These are phyloP conservation scores for Dendryphion nanum DNA, from an alignment of 2,329 filamentous ascomycete genomes.

Conservation along the genomic window DNA sequence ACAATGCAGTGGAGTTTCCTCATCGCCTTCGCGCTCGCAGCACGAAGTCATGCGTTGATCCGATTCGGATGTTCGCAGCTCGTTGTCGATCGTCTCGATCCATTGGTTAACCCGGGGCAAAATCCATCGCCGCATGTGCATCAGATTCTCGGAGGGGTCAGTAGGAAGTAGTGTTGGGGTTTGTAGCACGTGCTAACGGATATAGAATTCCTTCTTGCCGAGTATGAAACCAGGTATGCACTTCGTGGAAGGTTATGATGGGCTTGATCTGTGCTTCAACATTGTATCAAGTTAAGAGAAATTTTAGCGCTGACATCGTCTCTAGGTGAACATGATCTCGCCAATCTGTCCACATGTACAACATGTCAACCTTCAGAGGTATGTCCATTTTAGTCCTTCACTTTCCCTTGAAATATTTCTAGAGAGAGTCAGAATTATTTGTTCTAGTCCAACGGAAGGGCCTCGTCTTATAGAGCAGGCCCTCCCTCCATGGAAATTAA, in stretches of 20 bases:
- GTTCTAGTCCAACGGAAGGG: no score
- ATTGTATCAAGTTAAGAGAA: no score
- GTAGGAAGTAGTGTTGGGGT: neutral
- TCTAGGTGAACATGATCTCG: slow-evolving; percentile 11
- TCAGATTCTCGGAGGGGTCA: slow-evolving; percentile 24
- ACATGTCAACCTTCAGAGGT: slow-evolving; percentile 19
- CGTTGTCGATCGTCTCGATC: slow-evolving; percentile 26
- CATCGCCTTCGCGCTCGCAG: slow-evolving; percentile 13
- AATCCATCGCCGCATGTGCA: slow-evolving; percentile 23
- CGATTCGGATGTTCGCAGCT: slow-evolving; percentile 28
- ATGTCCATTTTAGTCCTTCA: neutral
- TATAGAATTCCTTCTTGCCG: slow-evolving; percentile 20
- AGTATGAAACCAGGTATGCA: slow-evolving; percentile 22
- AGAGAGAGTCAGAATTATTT: no score
- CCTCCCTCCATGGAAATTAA: no score
- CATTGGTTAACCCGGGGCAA: slow-evolving; percentile 21
- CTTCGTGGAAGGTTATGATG: no score
- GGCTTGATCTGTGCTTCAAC: no score
- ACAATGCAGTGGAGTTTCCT: slow-evolving; percentile 17
- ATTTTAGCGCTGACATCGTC: no score
- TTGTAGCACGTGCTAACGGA: neutral
- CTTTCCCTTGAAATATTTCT: neutral
- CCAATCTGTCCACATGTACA: slow-evolving; percentile 23
- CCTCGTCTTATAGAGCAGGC: no score
- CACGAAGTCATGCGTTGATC: slow-evolving; percentile 20